Conservation (phyloP, 208 protist genomes). For the Leptomonas pyrrhocoris region DNA sequence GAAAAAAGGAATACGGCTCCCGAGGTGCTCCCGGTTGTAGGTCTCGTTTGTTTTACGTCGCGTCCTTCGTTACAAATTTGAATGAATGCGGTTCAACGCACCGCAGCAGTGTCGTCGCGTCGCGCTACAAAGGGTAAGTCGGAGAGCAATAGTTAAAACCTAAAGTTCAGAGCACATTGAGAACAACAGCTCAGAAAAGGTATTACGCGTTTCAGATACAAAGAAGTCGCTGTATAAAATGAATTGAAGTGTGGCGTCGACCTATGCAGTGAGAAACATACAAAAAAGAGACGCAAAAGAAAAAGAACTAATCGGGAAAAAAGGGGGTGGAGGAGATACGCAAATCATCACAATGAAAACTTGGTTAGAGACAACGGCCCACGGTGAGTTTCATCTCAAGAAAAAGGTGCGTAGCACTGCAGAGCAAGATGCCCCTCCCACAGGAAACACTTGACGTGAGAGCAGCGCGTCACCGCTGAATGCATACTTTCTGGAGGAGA, state of each 20-base stretch:
- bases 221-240: too few relatives aligned
- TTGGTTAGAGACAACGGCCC: not conserved
- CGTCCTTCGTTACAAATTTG: too few relatives aligned
- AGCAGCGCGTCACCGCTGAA: not conserved
- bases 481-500: not conserved
- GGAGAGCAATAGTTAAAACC: too few relatives aligned
- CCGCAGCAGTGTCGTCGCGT: too few relatives aligned
- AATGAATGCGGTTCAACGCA: too few relatives aligned
- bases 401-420: not conserved
- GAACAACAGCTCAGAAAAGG: too few relatives aligned
- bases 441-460: not conserved
- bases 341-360: conserved; percentile 3
- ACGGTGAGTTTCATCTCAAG: not conserved
- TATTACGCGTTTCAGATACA: too few relatives aligned
- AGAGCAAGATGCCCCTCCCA: not conserved
- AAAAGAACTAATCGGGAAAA: not conserved
- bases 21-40: too few relatives aligned
- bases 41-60: too few relatives aligned
- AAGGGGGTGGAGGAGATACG: not conserved
- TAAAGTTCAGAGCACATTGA: too few relatives aligned
- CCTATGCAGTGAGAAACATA: not conserved
- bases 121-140: too few relatives aligned
- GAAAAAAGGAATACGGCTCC: not conserved
- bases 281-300: conserved; percentile 3
- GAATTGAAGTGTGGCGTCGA: not conserved